A percentile compares a stretch with the other conserved stretches of the same genome.
These are phyloP conservation scores for Astrothelium macrocarpum DNA, from an alignment of 495 filamentous ascomycete genomes.

Conservation along the genomic window DNA sequence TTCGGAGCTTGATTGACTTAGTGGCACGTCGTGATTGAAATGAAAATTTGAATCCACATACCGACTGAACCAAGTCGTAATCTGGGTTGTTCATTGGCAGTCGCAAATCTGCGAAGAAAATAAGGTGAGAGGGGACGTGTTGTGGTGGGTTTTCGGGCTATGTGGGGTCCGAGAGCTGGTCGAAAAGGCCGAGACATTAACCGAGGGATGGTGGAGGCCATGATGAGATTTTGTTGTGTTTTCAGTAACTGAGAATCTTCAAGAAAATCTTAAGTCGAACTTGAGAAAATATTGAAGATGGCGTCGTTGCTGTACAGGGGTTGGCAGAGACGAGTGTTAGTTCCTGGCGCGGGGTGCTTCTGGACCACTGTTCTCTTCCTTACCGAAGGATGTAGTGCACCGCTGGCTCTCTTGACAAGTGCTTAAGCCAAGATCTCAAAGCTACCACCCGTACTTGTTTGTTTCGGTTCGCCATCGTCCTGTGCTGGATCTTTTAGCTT, in stretches of 20 bases:
- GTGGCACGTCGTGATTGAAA: not conserved
- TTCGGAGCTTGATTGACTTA: slow-evolving; percentile 44
- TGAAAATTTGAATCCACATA: slow-evolving; percentile 2
- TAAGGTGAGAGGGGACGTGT: slow-evolving; percentile 10
- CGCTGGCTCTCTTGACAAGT: too few species aligned
- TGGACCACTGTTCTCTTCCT: too few species aligned
- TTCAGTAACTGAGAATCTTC: not conserved
- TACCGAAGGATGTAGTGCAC: too few species aligned
- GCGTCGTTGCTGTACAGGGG: not conserved
- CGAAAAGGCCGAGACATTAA: not conserved
- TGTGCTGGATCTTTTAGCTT: too few species aligned
- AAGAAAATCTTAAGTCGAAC: too few species aligned
- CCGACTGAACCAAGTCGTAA: slow-evolving; percentile 47
- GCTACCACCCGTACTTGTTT: too few species aligned
- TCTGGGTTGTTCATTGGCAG: slow-evolving; percentile 44
- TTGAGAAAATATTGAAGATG: not conserved
- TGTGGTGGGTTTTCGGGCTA: not conserved
- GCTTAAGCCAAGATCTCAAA: too few species aligned
- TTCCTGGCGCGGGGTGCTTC: not conserved
- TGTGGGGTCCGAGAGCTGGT: not conserved
- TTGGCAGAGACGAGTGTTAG: not conserved
- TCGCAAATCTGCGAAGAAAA: slow-evolving; percentile 32
- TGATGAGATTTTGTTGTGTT: not conserved
- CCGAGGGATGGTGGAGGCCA: not conserved
- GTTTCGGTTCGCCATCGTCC: too few species aligned